Conservation (phyloP, 306 rosid species). For the Casuarina cunninghamiana region DNA sequence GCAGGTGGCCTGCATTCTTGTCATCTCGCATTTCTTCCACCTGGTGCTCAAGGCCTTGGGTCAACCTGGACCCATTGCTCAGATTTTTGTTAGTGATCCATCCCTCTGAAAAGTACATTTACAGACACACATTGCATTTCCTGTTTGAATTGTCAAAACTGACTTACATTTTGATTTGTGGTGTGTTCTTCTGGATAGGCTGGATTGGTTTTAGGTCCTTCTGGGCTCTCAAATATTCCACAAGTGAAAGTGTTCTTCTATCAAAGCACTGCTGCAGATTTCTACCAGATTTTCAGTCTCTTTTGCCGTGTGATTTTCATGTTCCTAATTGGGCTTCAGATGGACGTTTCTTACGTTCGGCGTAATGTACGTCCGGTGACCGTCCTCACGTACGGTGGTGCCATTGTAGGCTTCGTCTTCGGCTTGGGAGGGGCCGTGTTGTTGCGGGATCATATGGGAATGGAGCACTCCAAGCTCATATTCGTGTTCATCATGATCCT, state of each 20-base stretch:
- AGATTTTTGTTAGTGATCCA: constrained; percentile 53
- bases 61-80: constrained; percentile 91
- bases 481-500: constrained; percentile 47
- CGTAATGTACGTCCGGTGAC: constrained; percentile 44
- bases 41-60: constrained; percentile 71
- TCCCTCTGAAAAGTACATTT: not conserved
- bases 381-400: constrained; percentile 60
- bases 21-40: constrained; percentile 83
- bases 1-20: constrained; percentile 86
- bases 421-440: constrained; percentile 65
- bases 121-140: not conserved
- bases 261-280: constrained; percentile 63
- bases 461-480: not conserved
- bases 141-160: not conserved
- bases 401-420: constrained; percentile 34
- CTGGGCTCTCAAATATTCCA: constrained; percentile 58
- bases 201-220: constrained; percentile 76
- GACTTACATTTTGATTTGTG: not conserved
- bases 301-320: constrained; percentile 78
- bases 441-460: constrained; percentile 34
- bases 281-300: constrained; percentile 82
- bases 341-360: constrained; percentile 41
- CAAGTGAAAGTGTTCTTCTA: constrained; percentile 44
- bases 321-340: constrained; percentile 80
- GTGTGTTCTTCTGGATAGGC: constrained; percentile 51